Conservation (phyloP, 2,329 filamentous ascomycete genomes). For the Pyrenophora tritici-repentis region DNA sequence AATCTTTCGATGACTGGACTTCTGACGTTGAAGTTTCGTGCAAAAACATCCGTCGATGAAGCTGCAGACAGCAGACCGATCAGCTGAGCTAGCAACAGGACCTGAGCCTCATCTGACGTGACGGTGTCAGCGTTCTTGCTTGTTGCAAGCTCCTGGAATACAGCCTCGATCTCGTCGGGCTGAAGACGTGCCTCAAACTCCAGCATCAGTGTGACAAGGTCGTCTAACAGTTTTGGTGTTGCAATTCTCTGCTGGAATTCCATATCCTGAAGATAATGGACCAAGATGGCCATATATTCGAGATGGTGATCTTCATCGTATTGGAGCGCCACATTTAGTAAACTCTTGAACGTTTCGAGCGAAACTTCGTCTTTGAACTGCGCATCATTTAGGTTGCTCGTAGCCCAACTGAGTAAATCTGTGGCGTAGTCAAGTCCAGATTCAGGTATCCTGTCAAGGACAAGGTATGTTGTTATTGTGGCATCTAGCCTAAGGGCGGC, state of each 20-base stretch:
- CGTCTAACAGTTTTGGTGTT: slow-evolving; percentile 34
- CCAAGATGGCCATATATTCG: slow-evolving; percentile 39
- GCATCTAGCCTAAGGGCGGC: slow-evolving; percentile 43
- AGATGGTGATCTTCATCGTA: slow-evolving; percentile 45
- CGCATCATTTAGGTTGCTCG: slow-evolving; percentile 41
- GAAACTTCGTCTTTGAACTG: slow-evolving; percentile 42
- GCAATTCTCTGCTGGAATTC: slow-evolving; percentile 43
- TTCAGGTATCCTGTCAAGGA: slow-evolving; percentile 34
- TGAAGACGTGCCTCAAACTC: slow-evolving; percentile 39
- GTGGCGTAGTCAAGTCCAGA: slow-evolving; percentile 41
- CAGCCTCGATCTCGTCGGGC: slow-evolving; percentile 31
- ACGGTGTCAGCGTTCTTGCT: slow-evolving; percentile 30
- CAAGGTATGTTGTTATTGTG: slow-evolving; percentile 33
- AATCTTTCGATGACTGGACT: slow-evolving; percentile 37
- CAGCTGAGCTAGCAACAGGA: slow-evolving; percentile 39
- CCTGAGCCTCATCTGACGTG: slow-evolving; percentile 30
- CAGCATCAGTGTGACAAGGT: slow-evolving; percentile 37
- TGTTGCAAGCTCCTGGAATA: slow-evolving; percentile 36
- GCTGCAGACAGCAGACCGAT: slow-evolving; percentile 40
- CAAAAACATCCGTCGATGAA: slow-evolving; percentile 43
- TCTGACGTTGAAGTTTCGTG: slow-evolving; percentile 29
- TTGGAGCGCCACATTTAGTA: slow-evolving; percentile 34
- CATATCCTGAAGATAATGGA: slow-evolving; percentile 44
- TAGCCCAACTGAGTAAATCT: slow-evolving; percentile 44
- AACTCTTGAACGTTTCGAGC: slow-evolving; percentile 31